A percentile compares a stretch with the other conserved stretches of the same genome.
Evolutionary conservation across 2,329 filamentous ascomycete species (phyloP).

Genomic region (Ramularia endophylla): DNA sequence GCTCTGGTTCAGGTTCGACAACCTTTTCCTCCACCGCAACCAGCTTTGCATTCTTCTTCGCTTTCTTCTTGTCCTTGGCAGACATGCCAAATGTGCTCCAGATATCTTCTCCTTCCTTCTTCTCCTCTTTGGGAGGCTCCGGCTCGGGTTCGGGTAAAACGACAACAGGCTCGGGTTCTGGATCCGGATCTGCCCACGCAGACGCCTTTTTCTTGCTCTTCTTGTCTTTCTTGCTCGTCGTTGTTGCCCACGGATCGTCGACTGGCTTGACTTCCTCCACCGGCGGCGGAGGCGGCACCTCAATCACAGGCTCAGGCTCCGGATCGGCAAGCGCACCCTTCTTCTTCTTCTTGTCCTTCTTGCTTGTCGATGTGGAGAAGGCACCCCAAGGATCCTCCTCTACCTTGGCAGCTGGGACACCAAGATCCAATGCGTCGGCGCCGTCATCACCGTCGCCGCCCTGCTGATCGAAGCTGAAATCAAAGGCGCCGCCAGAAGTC

Average conservation of each 20-base stretch:
- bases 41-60: conserved; percentile 44
- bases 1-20: conserved; percentile 13
- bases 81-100: conserved; percentile 29
- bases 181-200: conserved; percentile 19
- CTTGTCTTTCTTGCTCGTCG: conserved; percentile 35
- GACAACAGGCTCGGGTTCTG: conserved; percentile 30
- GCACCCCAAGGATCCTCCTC: conserved; percentile 23
- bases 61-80: conserved; percentile 42
- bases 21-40: conserved; percentile 25
- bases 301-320: conserved; percentile 22
- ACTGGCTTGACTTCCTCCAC: conserved; percentile 23
- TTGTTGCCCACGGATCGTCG: conserved; percentile 30
- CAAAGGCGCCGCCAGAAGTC: conserved; percentile 29
- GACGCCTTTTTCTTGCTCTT: conserved; percentile 37
- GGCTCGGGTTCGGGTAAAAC: conserved; percentile 32
- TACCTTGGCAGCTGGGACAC: conserved; percentile 15
- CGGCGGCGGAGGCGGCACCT: conserved; percentile 22
- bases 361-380: conserved; percentile 19
- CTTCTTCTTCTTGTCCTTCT: conserved; percentile 31
- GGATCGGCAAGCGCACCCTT: conserved; percentile 14
- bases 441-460: conserved; percentile 12
- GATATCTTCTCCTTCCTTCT: conserved; percentile 34
- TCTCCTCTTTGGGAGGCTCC: conserved; percentile 32
- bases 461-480: conserved; percentile 25
- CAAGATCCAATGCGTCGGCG: conserved; percentile 16